phyloP scores from a whole-genome alignment of 2,329 filamentous ascomycete species.

The Sclerotinia borealis region DNA sequence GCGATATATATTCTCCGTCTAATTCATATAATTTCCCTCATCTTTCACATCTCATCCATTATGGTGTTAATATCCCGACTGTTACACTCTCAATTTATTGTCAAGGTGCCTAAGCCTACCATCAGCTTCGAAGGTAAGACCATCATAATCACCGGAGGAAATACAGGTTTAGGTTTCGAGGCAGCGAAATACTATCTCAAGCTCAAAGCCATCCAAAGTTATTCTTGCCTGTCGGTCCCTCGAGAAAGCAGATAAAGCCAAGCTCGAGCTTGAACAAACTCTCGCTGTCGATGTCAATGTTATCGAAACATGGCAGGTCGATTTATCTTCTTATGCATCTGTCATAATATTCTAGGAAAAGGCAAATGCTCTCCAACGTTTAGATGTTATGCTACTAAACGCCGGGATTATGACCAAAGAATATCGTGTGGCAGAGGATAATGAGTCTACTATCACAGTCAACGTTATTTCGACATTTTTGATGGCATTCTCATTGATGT shows the following conservation, averaged over 20 bases:
- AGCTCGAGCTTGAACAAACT: conserved; percentile 13
- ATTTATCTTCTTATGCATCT: conserved; percentile 15
- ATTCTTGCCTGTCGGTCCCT: conserved; percentile 20
- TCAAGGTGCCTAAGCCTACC: conserved; percentile 18
- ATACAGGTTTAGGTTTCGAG: conserved; percentile 43
- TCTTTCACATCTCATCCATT: neutral
- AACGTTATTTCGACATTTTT: conserved; percentile 44
- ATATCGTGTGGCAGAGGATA: conserved; percentile 27
- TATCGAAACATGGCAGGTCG: conserved; percentile 18
- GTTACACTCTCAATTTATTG: neutral
- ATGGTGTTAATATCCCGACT: neutral
- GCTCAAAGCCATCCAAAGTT: conserved; percentile 26
- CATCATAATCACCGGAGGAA: conserved; percentile 45
- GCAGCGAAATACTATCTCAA: conserved; percentile 35
- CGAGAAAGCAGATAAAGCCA: conserved; percentile 20
- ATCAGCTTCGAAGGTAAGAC: conserved; percentile 21
- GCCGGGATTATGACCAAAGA: conserved; percentile 14
- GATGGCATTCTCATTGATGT: conserved; percentile 40
- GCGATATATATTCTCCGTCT: too few relatives aligned
- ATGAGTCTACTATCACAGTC: conserved; percentile 40
- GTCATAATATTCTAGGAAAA: conserved; percentile 14
- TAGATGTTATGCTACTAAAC: conserved; percentile 16
- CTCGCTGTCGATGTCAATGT: neutral
- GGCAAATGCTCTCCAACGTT: conserved; percentile 9
- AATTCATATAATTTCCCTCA: neutral